These are phyloP conservation scores for Macrolepiota albuminosa DNA, from an alignment of 768 basidiomycete genomes.

Conservation along the genomic window DNA sequence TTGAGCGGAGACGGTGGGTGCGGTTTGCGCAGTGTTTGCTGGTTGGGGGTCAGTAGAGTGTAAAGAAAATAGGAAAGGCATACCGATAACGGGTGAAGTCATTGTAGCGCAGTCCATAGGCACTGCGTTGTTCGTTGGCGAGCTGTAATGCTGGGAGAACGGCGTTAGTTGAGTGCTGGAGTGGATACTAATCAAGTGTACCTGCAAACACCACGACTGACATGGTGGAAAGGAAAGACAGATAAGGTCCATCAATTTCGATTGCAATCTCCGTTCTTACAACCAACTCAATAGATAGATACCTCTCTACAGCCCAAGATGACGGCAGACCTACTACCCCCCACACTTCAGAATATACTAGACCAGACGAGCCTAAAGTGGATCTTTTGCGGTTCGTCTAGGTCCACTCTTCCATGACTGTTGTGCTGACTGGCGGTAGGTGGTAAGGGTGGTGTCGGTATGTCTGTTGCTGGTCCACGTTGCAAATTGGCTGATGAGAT, in stretches of 20 bases:
- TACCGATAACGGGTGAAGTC: slow-evolving; percentile 86
- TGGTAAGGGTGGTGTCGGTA: slow-evolving; percentile 98
- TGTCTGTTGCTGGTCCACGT: slow-evolving; percentile 23
- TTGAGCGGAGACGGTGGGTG: slow-evolving; percentile 81
- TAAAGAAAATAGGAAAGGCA: slow-evolving; percentile 6
- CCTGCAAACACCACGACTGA: slow-evolving; percentile 32
- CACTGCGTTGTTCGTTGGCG: slow-evolving; percentile 83
- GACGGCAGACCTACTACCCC: slow-evolving; percentile 63
- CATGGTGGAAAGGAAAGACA: slow-evolving; percentile 10
- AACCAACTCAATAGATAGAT: neutral
- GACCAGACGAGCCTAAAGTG: slow-evolving; percentile 94
- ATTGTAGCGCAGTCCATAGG: slow-evolving; percentile 88
- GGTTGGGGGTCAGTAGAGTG: neutral
- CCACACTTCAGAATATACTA: slow-evolving; percentile 91
- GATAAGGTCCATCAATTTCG: neutral
- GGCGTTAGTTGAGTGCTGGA: neutral
- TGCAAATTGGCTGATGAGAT: slow-evolving; percentile 2
- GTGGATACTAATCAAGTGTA: slow-evolving; percentile 5
- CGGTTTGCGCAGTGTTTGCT: slow-evolving; percentile 92
- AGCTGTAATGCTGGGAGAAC: slow-evolving; percentile 68
- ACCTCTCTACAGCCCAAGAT: slow-evolving; percentile 23
- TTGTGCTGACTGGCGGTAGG: slow-evolving; percentile 41
- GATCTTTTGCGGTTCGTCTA: slow-evolving; percentile 91
- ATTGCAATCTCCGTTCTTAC: neutral
- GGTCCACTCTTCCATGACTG: slow-evolving; percentile 1